Evolutionary conservation across 495 filamentous ascomycete genomes (phyloP).

Genomic region (Neurospora terricola): DNA sequence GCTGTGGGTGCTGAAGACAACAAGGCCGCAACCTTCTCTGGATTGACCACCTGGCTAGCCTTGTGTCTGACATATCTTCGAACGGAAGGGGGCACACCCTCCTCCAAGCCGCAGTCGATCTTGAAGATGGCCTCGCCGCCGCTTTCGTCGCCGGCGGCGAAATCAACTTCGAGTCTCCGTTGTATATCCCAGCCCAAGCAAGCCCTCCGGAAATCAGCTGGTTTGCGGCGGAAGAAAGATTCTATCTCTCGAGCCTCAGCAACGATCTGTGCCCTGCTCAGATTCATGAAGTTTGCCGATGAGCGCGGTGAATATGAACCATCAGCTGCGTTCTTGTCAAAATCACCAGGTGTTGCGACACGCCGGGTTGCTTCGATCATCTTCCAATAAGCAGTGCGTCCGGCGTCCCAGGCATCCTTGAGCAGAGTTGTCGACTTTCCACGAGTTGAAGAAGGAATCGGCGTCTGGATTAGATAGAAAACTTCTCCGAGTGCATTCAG

Average conservation of each 20-base stretch:
- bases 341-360: slow-evolving; percentile 53
- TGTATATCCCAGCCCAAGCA: slow-evolving; percentile 92
- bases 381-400: slow-evolving; percentile 69
- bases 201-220: slow-evolving; percentile 64
- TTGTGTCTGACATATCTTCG: slow-evolving; percentile 20
- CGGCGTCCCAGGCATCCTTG: slow-evolving; percentile 63
- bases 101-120: slow-evolving; percentile 57
- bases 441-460: slow-evolving; percentile 30
- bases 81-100: slow-evolving; percentile 31
- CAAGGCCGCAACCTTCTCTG: background rate
- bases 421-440: slow-evolving; percentile 45
- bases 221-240: slow-evolving; percentile 60
- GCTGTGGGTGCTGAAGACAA: background rate
- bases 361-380: slow-evolving; percentile 68
- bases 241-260: slow-evolving; percentile 78
- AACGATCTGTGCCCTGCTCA: slow-evolving; percentile 56
- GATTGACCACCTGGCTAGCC: background rate
- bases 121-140: slow-evolving; percentile 69
- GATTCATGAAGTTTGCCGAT: slow-evolving; percentile 48
- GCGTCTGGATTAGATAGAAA: slow-evolving; percentile 68
- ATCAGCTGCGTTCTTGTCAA: slow-evolving; percentile 40
- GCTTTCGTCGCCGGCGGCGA: slow-evolving; percentile 65
- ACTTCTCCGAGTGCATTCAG: slow-evolving; percentile 90
- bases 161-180: slow-evolving; percentile 77
- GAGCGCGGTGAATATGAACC: slow-evolving; percentile 41